phyloP scores from a whole-genome alignment of 2,329 filamentous ascomycete species.

The Cladophialophora exuberans region DNA sequence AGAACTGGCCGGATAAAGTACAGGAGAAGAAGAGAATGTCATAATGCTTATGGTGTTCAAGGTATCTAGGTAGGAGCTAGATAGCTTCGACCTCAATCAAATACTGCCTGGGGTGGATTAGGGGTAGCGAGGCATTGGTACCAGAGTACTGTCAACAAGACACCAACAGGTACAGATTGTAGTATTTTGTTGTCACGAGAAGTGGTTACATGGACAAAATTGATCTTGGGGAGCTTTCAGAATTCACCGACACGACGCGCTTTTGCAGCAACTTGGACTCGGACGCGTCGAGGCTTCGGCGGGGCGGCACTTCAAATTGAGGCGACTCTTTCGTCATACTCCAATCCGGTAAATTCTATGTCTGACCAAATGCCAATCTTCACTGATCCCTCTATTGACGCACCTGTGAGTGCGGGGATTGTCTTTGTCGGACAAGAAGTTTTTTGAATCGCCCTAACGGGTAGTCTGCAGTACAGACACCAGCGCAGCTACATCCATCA shows the following conservation, averaged over 20 bases:
- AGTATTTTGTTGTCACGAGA: no score
- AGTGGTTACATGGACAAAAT: background rate
- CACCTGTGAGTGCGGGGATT: no score
- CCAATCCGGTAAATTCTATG: background rate
- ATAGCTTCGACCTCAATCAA: no score
- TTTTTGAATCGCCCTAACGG: background rate
- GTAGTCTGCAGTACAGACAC: background rate
- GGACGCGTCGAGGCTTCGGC: background rate
- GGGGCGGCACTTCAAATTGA: constrained; percentile 4
- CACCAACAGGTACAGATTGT: no score
- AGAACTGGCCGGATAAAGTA: constrained; percentile 42
- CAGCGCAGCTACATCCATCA: constrained; percentile 2
- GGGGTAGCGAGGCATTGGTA: no score
- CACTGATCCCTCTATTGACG: no score
- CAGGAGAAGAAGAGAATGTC: constrained; percentile 45
- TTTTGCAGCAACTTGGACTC: no score
- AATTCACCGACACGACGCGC: constrained; percentile 8
- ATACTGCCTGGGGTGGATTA: no score
- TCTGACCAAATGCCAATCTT: no score
- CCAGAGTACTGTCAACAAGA: no score
- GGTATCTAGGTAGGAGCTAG: no score
- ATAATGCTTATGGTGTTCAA: no score
- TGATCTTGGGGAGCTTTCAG: background rate
- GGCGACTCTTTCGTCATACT: constrained; percentile 5
- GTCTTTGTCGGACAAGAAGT: background rate